These are phyloP conservation scores for Alternaria angustiovoidea DNA, from an alignment of 2,329 filamentous ascomycete species.

Conservation along the genomic window DNA sequence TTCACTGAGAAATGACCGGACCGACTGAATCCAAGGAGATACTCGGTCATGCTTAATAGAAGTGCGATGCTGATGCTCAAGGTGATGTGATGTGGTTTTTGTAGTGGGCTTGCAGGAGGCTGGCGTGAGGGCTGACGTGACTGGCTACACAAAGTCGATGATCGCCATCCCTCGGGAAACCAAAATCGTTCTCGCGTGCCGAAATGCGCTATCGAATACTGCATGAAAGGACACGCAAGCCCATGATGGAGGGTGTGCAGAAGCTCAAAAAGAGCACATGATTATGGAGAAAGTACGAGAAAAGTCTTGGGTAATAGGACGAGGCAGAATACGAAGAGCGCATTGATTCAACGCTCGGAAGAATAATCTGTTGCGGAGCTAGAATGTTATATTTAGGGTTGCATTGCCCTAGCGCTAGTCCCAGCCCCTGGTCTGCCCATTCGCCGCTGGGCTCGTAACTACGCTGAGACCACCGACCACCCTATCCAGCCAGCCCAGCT, in stretches of 20 bases:
- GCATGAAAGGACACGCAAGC: neutral
- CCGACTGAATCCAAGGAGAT: neutral
- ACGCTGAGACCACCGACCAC: slow-evolving; percentile 12
- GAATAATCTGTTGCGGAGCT: slow-evolving; percentile 16
- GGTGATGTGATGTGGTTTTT: neutral
- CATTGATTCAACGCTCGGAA: slow-evolving; percentile 8
- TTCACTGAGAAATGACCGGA: slow-evolving; percentile 7
- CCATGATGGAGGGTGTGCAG: neutral
- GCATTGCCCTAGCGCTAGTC: slow-evolving; percentile 8
- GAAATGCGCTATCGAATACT: neutral
- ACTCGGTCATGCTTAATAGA: neutral
- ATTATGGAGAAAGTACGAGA: neutral
- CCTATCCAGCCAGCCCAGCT: slow-evolving; percentile 1
- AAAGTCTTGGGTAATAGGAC: neutral
- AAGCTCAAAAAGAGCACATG: neutral
- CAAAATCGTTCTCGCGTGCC: neutral
- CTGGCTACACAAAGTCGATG: neutral
- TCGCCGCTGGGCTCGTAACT: slow-evolving; percentile 6
- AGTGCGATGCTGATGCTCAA: neutral
- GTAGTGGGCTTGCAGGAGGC: neutral
- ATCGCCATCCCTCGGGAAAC: slow-evolving; percentile 5
- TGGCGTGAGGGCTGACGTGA: neutral
- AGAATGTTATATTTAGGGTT: slow-evolving; percentile 19
- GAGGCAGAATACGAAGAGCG: neutral
- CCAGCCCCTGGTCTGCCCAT: slow-evolving; percentile 8